Evolutionary conservation across 2,329 filamentous ascomycete genomes (phyloP).

Genomic region (Phyllosticta capitalensis): DNA sequence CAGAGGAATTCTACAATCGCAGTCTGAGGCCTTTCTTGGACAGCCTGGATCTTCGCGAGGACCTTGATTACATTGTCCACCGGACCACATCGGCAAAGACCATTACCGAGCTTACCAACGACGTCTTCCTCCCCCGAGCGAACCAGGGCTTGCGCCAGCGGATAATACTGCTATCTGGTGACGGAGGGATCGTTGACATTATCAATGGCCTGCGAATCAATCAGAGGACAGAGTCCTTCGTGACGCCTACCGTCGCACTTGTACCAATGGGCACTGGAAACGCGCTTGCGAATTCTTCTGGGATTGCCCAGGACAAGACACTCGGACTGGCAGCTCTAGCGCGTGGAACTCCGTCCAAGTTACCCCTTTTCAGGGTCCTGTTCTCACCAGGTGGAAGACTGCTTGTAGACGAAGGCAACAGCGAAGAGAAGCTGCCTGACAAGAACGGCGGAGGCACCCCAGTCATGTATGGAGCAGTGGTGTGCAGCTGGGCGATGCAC

Average conservation of each 20-base stretch:
- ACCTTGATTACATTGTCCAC: slow-evolving; percentile 43
- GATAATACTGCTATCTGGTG: slow-evolving; percentile 73
- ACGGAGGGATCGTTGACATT: slow-evolving; percentile 77
- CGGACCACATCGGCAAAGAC: slow-evolving; percentile 55
- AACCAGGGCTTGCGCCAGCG: slow-evolving; percentile 34
- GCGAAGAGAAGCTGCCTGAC: slow-evolving; percentile 30
- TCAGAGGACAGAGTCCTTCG: slow-evolving; percentile 14
- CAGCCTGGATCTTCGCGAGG: slow-evolving; percentile 28
- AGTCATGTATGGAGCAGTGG: slow-evolving; percentile 61
- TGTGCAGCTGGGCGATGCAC: slow-evolving; percentile 85
- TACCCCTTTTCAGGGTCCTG: slow-evolving; percentile 35
- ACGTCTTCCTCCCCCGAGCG: slow-evolving; percentile 40
- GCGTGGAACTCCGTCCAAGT: slow-evolving; percentile 22
- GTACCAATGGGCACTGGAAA: slow-evolving; percentile 45
- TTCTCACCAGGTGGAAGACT: slow-evolving; percentile 38
- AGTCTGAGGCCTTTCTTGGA: slow-evolving; percentile 34
- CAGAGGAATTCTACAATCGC: slow-evolving; percentile 29
- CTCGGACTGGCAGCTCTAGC: slow-evolving; percentile 32
- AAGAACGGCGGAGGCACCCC: slow-evolving; percentile 21
- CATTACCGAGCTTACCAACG: slow-evolving; percentile 53
- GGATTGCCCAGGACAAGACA: slow-evolving; percentile 28
- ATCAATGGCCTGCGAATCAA: slow-evolving; percentile 54
- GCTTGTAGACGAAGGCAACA: slow-evolving; percentile 34
- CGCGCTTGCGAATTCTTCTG: slow-evolving; percentile 38
- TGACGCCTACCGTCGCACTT: slow-evolving; percentile 34